A percentile compares a stretch with the other conserved stretches of the same genome.
phyloP scores from a whole-genome alignment of 2,329 filamentous ascomycete species.

The Diaporthe australafricana region DNA sequence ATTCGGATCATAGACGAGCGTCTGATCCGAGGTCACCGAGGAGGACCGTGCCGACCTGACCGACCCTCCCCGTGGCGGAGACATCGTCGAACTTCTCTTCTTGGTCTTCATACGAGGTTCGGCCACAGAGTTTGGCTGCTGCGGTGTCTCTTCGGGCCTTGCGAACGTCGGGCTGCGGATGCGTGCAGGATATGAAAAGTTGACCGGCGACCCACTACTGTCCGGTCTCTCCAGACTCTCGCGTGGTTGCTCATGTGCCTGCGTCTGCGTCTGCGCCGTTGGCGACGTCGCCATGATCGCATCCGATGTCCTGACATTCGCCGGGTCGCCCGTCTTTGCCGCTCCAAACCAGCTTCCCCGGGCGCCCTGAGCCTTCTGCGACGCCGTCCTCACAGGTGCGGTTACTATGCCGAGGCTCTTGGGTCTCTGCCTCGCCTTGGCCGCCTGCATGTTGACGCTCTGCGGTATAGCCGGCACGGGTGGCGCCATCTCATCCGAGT shows the following conservation, averaged over 20 bases:
- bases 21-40: slow-evolving; percentile 50
- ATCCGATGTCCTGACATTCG: slow-evolving; percentile 59
- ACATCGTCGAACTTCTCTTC: slow-evolving; percentile 41
- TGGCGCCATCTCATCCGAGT: slow-evolving; percentile 71
- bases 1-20: slow-evolving; percentile 73
- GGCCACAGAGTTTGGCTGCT: slow-evolving; percentile 22
- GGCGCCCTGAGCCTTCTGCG: slow-evolving; percentile 58
- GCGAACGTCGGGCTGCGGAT: slow-evolving; percentile 44
- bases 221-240: slow-evolving; percentile 47
- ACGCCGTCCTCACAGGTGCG: slow-evolving; percentile 62
- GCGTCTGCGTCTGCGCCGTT: slow-evolving; percentile 37
- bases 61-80: slow-evolving; percentile 43
- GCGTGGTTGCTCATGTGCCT: slow-evolving; percentile 41
- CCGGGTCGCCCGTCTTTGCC: slow-evolving; percentile 55
- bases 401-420: slow-evolving; percentile 54
- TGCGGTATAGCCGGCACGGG: slow-evolving; percentile 81
- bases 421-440: slow-evolving; percentile 36
- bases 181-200: slow-evolving; percentile 68
- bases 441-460: slow-evolving; percentile 48
- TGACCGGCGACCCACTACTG: slow-evolving; percentile 63
- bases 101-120: slow-evolving; percentile 32
- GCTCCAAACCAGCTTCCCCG: slow-evolving; percentile 62
- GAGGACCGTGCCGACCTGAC: slow-evolving; percentile 41
- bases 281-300: slow-evolving; percentile 50
- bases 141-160: slow-evolving; percentile 5